These are phyloP conservation scores for Alternaria infectoria DNA, from an alignment of 2,329 filamentous ascomycete species.

Conservation along the genomic window DNA sequence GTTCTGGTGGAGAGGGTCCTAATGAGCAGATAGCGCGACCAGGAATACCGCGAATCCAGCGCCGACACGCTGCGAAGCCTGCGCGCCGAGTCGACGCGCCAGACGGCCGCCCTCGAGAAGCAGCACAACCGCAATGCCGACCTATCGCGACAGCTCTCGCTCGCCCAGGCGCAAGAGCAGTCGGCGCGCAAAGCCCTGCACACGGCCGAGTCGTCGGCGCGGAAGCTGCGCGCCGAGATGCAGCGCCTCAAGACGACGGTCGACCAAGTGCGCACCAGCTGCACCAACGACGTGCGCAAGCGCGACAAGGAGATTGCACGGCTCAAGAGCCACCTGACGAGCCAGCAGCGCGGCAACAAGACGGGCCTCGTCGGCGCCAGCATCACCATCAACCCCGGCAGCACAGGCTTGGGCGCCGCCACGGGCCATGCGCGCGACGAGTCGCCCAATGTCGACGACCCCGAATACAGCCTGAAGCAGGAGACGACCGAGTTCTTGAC, in stretches of 20 bases:
- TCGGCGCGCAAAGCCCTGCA: constrained; percentile 72
- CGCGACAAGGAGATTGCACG: constrained; percentile 87
- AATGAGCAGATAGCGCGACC: constrained; percentile 71
- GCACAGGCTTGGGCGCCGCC: constrained; percentile 29
- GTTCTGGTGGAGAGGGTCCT: not conserved
- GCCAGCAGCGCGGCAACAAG: constrained; percentile 61
- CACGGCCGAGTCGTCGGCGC: constrained; percentile 74
- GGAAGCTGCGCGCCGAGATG: constrained; percentile 84
- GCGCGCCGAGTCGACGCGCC: constrained; percentile 75
- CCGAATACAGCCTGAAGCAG: constrained; percentile 72
- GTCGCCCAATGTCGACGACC: constrained; percentile 59
- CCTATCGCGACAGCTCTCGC: constrained; percentile 61
- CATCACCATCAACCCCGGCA: constrained; percentile 54
- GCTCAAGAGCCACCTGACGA: constrained; percentile 83
- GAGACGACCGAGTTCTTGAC: constrained; percentile 94
- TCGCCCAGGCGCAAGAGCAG: constrained; percentile 73
- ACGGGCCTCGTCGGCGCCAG: constrained; percentile 55
- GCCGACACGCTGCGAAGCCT: constrained; percentile 78
- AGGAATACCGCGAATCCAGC: constrained; percentile 83
- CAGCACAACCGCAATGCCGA: constrained; percentile 63
- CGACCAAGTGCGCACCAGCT: constrained; percentile 82
- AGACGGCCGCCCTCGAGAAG: constrained; percentile 70
- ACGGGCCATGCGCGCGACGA: constrained; percentile 60
- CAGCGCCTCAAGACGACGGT: constrained; percentile 78
- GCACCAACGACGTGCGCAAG: constrained; percentile 88